Conservation (phyloP, 176 grass and related monocot genomes). For the Canna indica region DNA sequence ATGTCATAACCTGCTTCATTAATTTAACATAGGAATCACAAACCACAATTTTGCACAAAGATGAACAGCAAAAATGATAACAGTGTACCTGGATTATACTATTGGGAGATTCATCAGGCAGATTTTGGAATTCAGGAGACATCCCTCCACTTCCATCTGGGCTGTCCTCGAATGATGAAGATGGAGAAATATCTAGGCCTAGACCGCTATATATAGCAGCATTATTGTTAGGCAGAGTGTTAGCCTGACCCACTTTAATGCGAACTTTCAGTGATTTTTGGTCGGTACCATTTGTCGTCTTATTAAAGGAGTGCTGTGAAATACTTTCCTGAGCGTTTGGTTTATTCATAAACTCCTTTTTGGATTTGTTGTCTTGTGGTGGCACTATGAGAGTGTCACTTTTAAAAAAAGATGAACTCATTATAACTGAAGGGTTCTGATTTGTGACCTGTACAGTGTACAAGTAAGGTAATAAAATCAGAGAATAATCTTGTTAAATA, state of each 20-base stretch:
- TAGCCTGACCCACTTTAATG: conserved; percentile 83
- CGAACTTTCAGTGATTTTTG: conserved; percentile 86
- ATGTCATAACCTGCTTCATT: conserved; percentile 71
- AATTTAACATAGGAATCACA: conserved; percentile 19
- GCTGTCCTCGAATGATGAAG: conserved; percentile 82
- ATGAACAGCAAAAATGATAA: conserved; percentile 4
- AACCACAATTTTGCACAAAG: background rate
- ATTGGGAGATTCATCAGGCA: conserved; percentile 59
- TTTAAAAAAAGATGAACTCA: conserved; percentile 38
- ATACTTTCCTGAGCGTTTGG: conserved; percentile 25
- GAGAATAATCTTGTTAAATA: background rate
- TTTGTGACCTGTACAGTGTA: conserved; percentile 48
- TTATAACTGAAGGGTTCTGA: conserved; percentile 34
- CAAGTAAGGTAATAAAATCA: conserved; percentile 21
- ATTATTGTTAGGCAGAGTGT: conserved; percentile 60
- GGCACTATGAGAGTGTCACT: conserved; percentile 31
- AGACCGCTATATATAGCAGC: conserved; percentile 82
- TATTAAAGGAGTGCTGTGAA: conserved; percentile 33
- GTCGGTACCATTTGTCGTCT: conserved; percentile 35
- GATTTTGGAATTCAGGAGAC: conserved; percentile 47
- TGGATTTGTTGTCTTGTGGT: conserved; percentile 36
- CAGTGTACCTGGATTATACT: conserved; percentile 80
- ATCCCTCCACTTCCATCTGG: conserved; percentile 41
- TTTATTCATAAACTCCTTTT: conserved; percentile 32
- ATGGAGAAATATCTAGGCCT: conserved; percentile 83